phyloP scores from a whole-genome alignment of 768 basidiomycete genomes.

The Tulasnella sp. region DNA sequence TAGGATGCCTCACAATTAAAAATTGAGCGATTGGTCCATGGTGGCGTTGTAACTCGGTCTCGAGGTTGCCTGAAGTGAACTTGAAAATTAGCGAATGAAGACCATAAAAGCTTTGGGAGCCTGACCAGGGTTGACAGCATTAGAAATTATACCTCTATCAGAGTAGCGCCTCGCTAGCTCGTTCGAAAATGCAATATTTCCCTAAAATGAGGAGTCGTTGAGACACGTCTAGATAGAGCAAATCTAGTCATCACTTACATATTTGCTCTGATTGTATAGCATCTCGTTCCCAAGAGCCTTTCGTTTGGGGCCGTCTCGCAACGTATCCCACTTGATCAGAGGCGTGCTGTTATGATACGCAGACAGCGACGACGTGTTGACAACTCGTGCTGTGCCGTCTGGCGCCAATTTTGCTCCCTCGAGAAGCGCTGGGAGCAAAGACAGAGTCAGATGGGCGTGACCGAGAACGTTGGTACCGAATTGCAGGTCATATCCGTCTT shows the following conservation, averaged over 20 bases:
- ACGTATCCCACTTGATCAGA: constrained; percentile 21
- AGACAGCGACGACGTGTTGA: constrained; percentile 36
- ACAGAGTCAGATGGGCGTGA: constrained; percentile 47
- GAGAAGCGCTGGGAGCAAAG: constrained; percentile 39
- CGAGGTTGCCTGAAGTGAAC: background rate
- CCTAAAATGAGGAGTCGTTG: background rate
- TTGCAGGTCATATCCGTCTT: constrained; percentile 11
- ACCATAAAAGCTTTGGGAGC: background rate
- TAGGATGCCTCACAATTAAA: constrained; percentile 4
- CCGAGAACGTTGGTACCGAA: constrained; percentile 39
- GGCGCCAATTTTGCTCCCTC: constrained; percentile 30
- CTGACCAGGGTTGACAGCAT: constrained; percentile 13
- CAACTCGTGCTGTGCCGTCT: constrained; percentile 36
- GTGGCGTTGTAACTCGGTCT: constrained; percentile 3
- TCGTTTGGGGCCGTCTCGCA: constrained; percentile 4
- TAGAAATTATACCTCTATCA: constrained; percentile 3
- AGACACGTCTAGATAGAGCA: background rate
- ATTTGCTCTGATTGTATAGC: constrained; percentile 11
- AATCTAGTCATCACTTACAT: background rate
- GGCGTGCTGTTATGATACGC: constrained; percentile 20
- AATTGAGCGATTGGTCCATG: background rate
- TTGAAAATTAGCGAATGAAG: background rate
- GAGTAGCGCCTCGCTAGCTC: constrained; percentile 15
- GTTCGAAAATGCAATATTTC: constrained; percentile 12
- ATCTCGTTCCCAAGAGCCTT: background rate